Conservation (phyloP, 805 yeast species). For the Nakazawaea laoshanensis region DNA sequence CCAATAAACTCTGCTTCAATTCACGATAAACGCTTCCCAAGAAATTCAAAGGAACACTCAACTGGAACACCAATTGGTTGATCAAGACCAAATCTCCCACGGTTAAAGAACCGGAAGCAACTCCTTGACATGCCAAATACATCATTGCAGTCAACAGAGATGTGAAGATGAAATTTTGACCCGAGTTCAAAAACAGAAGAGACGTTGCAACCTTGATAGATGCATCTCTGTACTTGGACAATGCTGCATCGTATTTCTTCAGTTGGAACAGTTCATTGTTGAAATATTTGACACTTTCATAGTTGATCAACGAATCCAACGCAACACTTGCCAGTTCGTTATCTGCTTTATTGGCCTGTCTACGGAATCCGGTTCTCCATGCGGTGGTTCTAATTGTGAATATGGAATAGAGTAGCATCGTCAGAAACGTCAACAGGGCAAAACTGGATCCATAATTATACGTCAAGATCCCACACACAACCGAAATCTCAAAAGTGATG, state of each 20-base stretch:
- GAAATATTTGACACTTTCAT: conserved; percentile 90
- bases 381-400: conserved; percentile 91
- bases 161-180: conserved; percentile 76
- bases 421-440: conserved; percentile 80
- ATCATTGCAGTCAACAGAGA: conserved; percentile 91
- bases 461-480: conserved; percentile 89
- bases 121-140: conserved; percentile 96
- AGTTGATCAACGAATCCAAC: conserved; percentile 86
- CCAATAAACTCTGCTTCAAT: conserved; percentile 82
- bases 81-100: conserved; percentile 94
- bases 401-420: conserved; percentile 82
- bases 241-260: conserved; percentile 66
- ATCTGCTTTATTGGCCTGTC: conserved; percentile 87
- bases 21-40: conserved; percentile 94
- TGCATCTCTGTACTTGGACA: conserved; percentile 65
- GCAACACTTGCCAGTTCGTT: conserved; percentile 95
- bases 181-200: conserved; percentile 67
- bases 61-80: conserved; percentile 92
- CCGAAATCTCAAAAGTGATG: conserved; percentile 80
- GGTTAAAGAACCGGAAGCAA: conserved; percentile 70
- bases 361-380: conserved; percentile 90
- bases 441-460: conserved; percentile 85
- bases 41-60: conserved; percentile 90
- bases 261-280: conserved; percentile 83
- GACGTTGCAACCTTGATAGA: conserved; percentile 80